Evolutionary conservation across 805 yeast species (phyloP), one percentile per base, ranked within the genome.

Genomic region (Lachancea nothofagi): DNA sequence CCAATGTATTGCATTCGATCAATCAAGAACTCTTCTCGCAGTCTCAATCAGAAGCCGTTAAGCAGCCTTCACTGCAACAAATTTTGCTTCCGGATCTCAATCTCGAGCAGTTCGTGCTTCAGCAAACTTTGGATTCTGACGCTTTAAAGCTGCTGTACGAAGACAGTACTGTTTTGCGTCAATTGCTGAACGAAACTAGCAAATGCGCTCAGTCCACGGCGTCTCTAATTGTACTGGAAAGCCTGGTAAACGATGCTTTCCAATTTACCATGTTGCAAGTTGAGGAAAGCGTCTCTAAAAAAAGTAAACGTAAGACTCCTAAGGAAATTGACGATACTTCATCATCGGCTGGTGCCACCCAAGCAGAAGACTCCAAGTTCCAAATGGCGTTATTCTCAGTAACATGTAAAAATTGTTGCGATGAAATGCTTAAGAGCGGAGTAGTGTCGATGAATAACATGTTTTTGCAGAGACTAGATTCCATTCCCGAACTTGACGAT

Each of bases 401-500:
- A 37, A 57, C 62, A 19, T 42, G 51, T 22, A 59, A 57, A 34
- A 59, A 57, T 28, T 49, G 57, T 33, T 50, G 59, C 30, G 36
- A 47, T 7, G 53, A 55, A 18, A 52, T 57, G 48, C 32, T 51
- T 36, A 49, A 49, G 27, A 51, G 51, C 20, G 54, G 54, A n/a
- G 43, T 48, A 4, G 54, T 48, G 5, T 51, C 56, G 6, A 43
- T 44, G 45, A 50, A 49, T 28, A 58, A 57, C 40, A 45, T 47
- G 25, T 51, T 40, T 28, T 29, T 57, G 22, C 43, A 51, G 31
- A 42, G 51, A 14, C 39, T 59, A 10, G 58, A 59, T 33, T 31
- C 54, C 7, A 45, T 55, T 2, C 44, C 47, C 3, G 87, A 80
- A 47, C 70, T 89, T 42, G 94, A 85, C 48, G 96, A 87, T 44